Conservation (phyloP, 2,329 filamentous ascomycete genomes). For the Rhytidhysteron rufulum region DNA sequence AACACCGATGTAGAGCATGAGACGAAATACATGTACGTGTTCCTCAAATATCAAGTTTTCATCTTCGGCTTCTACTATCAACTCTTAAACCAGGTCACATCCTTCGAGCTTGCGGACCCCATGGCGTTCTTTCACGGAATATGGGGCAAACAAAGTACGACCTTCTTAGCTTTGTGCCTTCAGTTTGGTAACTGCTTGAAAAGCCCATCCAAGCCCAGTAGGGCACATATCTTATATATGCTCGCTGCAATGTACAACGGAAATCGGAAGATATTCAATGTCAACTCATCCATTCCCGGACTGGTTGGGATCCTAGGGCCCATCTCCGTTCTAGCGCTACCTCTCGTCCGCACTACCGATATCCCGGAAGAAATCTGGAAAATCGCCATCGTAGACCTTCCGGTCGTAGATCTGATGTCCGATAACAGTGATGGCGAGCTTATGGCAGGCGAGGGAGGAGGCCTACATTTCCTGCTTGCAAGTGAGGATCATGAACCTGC, state of each 20-base stretch:
- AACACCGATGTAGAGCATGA: too few relatives aligned
- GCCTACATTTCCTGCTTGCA: not conserved
- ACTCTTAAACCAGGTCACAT: not conserved
- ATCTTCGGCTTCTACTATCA: not conserved
- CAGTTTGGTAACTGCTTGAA: not conserved
- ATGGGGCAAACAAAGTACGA: not conserved
- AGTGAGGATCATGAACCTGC: not conserved
- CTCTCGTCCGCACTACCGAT: not conserved
- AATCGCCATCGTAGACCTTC: not conserved
- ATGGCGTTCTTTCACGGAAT: not conserved
- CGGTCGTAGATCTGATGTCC: not conserved
- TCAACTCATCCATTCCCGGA: not conserved
- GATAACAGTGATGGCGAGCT: constrained; percentile 1
- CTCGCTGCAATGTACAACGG: not conserved
- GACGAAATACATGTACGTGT: not conserved
- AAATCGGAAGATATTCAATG: not conserved
- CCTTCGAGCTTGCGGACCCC: not conserved
- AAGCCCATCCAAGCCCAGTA: not conserved
- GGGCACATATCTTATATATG: not conserved
- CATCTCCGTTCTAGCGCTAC: not conserved
- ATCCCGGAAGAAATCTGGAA: not conserved
- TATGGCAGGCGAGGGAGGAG: not conserved
- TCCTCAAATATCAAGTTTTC: not conserved
- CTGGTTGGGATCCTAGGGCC: not conserved
- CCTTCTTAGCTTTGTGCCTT: not conserved